Evolutionary conservation across 75 land plant genomes (phyloP), one percentile per base, ranked within the genome.

Genomic region (Isoetes taiwanensis): DNA sequence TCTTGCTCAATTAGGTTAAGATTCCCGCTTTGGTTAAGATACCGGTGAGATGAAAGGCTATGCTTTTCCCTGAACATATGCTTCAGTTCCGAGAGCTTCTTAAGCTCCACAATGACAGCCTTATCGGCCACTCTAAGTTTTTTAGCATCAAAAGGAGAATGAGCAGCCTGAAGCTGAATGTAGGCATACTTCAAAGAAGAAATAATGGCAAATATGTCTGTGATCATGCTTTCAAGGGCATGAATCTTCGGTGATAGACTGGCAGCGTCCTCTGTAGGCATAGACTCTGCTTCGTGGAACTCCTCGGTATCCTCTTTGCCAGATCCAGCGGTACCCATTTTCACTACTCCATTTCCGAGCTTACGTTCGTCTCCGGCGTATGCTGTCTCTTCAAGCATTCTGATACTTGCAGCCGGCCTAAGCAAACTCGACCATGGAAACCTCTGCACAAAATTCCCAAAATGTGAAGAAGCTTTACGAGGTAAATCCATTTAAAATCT

Each of bases 71-170:
- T 54, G 60, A 82, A 83, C 1, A 67, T 71, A 30, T 86, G 93
- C 61, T 86, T 83, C 21, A 86, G 77, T 56, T 83, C 88, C 32
- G 88, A 80, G 0, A 86, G 72, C 14, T 62, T 78, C 67, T 70
- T 77, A 41, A 86, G 75, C 67, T 86, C 88, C 10, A 68, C 61
- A 43, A 86, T 80, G 4, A 86, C 84, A 43, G 71, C 71, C 39
- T 73, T 78, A 59, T 86, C 88, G 16, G 93, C 93, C 35, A 63
- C 73, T 63, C 82, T 83, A 23, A 83, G 78, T 61, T 69, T 80
- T 2, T 86, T 87, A 10, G 93, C 74, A 30, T 86, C 86, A 62
- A 77, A 80, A 29, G 93, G 93, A 11, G 79, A 74, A 53, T 86
- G 88, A 28, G 88, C 93, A 30, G 74, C 42, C 62, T 83, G 93